Evolutionary conservation across 148 eudicot genomes (phyloP).

Genomic region (Rhododendron henanense): DNA sequence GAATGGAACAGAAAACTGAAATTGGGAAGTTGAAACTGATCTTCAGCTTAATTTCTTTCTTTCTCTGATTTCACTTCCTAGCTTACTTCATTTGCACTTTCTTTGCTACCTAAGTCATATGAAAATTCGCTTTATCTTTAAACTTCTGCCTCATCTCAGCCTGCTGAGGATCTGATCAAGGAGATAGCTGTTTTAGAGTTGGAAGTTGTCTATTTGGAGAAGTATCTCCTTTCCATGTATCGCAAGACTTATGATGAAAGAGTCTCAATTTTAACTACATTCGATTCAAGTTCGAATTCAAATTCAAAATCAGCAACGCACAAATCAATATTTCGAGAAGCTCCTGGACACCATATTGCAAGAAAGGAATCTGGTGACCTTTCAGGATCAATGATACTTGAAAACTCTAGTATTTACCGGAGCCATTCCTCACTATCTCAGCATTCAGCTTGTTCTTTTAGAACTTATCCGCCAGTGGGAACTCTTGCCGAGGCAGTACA

Average conservation of each 20-base stretch:
- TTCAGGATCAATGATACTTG: conserved; percentile 17
- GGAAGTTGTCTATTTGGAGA: conserved; percentile 69
- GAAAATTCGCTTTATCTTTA: not conserved
- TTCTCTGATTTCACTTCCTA: not conserved
- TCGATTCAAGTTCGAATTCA: conserved; percentile 12
- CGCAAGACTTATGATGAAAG: conserved; percentile 48
- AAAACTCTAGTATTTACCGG: conserved; percentile 48
- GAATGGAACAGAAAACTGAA: conserved; percentile 1
- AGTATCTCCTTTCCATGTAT: conserved; percentile 63
- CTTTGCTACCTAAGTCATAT: not conserved
- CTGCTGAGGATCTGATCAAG: conserved; percentile 53
- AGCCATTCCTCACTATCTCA: conserved; percentile 76
- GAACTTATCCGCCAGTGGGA: conserved; percentile 33
- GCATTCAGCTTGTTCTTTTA: conserved; percentile 33
- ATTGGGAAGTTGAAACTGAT: not conserved
- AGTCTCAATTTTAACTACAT: conserved; percentile 16
- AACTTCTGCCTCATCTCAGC: conserved; percentile 33
- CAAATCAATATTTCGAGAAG: conserved; percentile 1
- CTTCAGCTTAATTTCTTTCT: not conserved
- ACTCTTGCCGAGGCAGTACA: conserved; percentile 34
- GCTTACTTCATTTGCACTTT: not conserved
- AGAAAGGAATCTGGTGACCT: conserved; percentile 17
- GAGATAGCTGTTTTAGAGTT: conserved; percentile 72
- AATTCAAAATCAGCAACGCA: conserved; percentile 10
- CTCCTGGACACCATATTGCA: conserved; percentile 7